These are phyloP conservation scores for Ophiostoma perfectum DNA, from an alignment of 2,329 filamentous ascomycete genomes.

Conservation along the genomic window DNA sequence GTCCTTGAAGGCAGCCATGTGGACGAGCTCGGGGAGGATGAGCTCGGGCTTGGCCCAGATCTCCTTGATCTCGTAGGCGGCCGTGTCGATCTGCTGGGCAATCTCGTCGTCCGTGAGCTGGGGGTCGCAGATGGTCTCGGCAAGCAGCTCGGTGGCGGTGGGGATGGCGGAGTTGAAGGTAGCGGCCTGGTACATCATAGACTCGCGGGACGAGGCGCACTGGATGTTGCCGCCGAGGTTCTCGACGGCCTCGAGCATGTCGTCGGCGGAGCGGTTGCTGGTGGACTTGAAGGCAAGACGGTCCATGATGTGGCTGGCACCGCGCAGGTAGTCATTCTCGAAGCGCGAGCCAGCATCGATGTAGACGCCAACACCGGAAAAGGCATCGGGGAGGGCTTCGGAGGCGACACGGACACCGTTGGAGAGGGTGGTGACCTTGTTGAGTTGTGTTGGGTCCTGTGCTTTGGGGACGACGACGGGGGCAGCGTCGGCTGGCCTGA, in stretches of 20 bases:
- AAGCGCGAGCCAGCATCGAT: slow-evolving; percentile 92
- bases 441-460: slow-evolving; percentile 78
- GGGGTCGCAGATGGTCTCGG: slow-evolving; percentile 88
- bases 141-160: slow-evolving; percentile 73
- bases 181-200: slow-evolving; percentile 97
- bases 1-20: slow-evolving; percentile 91
- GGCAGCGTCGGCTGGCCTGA: not conserved
- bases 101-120: slow-evolving; percentile 83
- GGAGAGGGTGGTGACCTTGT: slow-evolving; percentile 77
- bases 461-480: slow-evolving; percentile 18
- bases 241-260: slow-evolving; percentile 84
- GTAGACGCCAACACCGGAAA: slow-evolving; percentile 92
- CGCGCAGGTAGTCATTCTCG: slow-evolving; percentile 77
- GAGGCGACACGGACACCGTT: slow-evolving; percentile 95
- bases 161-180: slow-evolving; percentile 93
- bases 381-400: slow-evolving; percentile 88
- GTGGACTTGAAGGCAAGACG: slow-evolving; percentile 92
- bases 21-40: slow-evolving; percentile 89
- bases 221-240: slow-evolving; percentile 91
- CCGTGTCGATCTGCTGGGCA: slow-evolving; percentile 77
- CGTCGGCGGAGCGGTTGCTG: slow-evolving; percentile 62
- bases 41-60: slow-evolving; percentile 98
- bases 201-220: slow-evolving; percentile 90
- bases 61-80: slow-evolving; percentile 91
- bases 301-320: slow-evolving; percentile 94